A percentile compares a stretch with the other conserved stretches of the same genome.
Conservation (phyloP, 2,329 filamentous ascomycete species). For the Cadophora gregata region DNA sequence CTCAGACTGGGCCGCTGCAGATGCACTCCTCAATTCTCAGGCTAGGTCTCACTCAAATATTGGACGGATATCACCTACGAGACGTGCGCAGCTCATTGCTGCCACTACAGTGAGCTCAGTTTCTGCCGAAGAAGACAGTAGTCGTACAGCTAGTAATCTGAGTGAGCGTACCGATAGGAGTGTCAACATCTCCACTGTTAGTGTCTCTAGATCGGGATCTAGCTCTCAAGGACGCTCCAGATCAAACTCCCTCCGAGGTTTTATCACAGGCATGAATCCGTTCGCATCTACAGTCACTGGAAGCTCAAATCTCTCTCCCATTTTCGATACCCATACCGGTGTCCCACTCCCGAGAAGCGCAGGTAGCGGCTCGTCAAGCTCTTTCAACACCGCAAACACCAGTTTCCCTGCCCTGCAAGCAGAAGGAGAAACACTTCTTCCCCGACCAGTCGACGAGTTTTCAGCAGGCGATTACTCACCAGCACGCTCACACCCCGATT, state of each 20-base stretch:
- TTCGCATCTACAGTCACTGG: conserved; percentile 33
- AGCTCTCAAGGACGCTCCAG: conserved; percentile 39
- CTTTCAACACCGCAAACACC: conserved; percentile 43
- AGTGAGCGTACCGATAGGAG: conserved; percentile 45
- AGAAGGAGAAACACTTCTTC: conserved; percentile 41
- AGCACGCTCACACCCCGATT: conserved; percentile 25
- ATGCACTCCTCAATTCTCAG: conserved; percentile 42
- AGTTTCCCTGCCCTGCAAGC: conserved; percentile 40
- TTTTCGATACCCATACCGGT: conserved; percentile 31
- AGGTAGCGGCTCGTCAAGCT: conserved; percentile 35
- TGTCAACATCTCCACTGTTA: conserved; percentile 34
- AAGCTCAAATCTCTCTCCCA: conserved; percentile 31
- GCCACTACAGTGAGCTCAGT: conserved; percentile 37
- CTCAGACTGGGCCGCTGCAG: conserved; percentile 46
- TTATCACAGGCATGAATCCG: conserved; percentile 40
- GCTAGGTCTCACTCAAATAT: conserved; percentile 38
- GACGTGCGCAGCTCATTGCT: conserved; percentile 40
- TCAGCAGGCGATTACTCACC: conserved; percentile 31
- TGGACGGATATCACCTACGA: conserved; percentile 43
- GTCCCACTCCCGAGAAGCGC: conserved; percentile 34
- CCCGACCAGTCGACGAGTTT: conserved; percentile 35
- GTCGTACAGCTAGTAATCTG: conserved; percentile 44
- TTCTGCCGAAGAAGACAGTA: conserved; percentile 42
- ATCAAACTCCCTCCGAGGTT: conserved; percentile 42
- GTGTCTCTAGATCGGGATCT: conserved; percentile 40